Evolutionary conservation across 306 rosid species (phyloP), one percentile per base, ranked within the genome.

Genomic region (Oemleria cerasiformis): DNA sequence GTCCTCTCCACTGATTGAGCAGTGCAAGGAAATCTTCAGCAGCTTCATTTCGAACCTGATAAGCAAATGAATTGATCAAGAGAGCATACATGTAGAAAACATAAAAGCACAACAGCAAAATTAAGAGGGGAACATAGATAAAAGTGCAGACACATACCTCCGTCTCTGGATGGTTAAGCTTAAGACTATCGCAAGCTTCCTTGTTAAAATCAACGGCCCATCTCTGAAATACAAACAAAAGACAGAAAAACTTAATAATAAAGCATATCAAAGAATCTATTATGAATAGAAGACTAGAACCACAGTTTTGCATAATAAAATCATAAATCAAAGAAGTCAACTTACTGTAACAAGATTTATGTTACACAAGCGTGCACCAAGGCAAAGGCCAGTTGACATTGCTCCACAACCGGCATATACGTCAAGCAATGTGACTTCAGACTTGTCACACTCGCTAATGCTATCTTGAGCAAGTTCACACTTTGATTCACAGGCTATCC

Each of bases 401-500:
- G 92, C 98, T 11, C 98, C 98, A 61, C 98, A 92, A 49, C 97
- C 98, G 23, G 88, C 84, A 61, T 92, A 92, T 51, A 92, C 80
- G 62, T 92, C 98, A 0, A 92, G 76, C 9, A 90, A 59, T 20
- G 67, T 68, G 34, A 86, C 41, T 60, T 92, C 91, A 6, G 81
- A 42, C 66, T 79, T 83, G 34, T 13, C 10, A 45, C 70, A 34
- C 40, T 11, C 77, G 49, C 67, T 62, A 16, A 47, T 43, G 50
- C 15, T 36, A 45, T 15, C 76, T 17, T 68, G 77, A n/a, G 45
- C 74, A n/a, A 17, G 43, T 62, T 75, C 49, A 5, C 77, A 77
- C 58, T 73, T 78, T 25, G 64, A 84, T 44, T 70, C 85, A 58
- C 44, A 41, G 62, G 56, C 70, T 51, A 75, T 80, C 44, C 65